A percentile compares a stretch with the other conserved stretches of the same genome.
These are phyloP conservation scores for Silene noctiflora DNA, from an alignment of 179 eudicot genomes.

Conservation along the genomic window DNA sequence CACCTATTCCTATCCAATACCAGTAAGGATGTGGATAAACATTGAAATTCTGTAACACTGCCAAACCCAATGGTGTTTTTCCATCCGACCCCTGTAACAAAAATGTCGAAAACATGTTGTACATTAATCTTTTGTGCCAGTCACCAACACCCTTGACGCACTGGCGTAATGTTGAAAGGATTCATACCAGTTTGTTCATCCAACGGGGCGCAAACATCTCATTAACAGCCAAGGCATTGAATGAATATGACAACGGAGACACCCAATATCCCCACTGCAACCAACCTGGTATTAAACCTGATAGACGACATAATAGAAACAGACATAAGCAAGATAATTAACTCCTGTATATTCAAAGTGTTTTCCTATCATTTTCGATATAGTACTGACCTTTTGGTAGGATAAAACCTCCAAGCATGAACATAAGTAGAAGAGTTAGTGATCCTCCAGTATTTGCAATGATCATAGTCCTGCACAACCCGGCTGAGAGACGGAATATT, in stretches of 20 bases:
- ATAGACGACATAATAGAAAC: background rate
- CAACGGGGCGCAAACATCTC: constrained; percentile 93
- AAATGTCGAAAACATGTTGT: background rate
- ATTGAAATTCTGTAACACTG: constrained; percentile 52
- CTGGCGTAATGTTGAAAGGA: background rate
- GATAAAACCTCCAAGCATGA: constrained; percentile 93
- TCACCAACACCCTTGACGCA: background rate
- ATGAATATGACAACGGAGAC: constrained; percentile 77
- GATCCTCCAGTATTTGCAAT: constrained; percentile 88
- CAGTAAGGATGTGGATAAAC: constrained; percentile 50
- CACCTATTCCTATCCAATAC: constrained; percentile 95
- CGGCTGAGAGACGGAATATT: constrained; percentile 74
- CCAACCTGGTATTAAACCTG: constrained; percentile 74
- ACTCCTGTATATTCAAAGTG: background rate
- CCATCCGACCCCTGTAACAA: constrained; percentile 67
- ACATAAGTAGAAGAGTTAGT: constrained; percentile 59
- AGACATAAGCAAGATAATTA: background rate
- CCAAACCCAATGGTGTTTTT: constrained; percentile 50
- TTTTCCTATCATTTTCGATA: background rate
- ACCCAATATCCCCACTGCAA: constrained; percentile 90
- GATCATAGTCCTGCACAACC: constrained; percentile 78
- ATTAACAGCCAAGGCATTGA: constrained; percentile 78
- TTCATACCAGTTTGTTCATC: constrained; percentile 73
- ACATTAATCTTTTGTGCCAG: background rate
- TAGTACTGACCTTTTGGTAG: constrained; percentile 66